Evolutionary conservation across 768 basidiomycete species (phyloP), one percentile per base, ranked within the genome.

Genomic region (Trametes meyenii): DNA sequence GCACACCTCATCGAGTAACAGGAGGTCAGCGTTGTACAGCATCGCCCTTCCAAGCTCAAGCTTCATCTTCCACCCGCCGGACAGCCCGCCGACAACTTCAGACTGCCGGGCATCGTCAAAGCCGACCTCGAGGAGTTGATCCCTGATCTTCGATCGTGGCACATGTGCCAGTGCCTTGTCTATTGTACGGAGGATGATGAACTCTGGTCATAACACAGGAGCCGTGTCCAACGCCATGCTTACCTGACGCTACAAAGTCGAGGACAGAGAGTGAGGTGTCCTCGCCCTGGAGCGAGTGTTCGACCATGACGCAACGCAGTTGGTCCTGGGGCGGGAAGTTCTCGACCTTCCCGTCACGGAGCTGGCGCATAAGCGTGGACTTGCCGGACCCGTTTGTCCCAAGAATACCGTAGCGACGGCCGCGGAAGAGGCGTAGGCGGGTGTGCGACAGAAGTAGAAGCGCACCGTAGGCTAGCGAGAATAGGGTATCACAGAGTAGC

Each of bases 31-130:
- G 68, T 96, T 94, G 79, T 96, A 96, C 52, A 98, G 79, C 94
- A 98, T 98, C 13, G 96, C 96, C 66, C 96, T 81, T 8, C 94
- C 94, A 42, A 98, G 83, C 73, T 98, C 96, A 55, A 98, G 84
- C 76, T 97, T 97, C 96, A 98, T 98, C 80, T 98, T 98, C 96
- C 96, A 98, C 44, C 96, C 96, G 69, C 96, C 96, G 14, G 95
- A 97, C 62, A 98, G 79, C 43, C 92, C 89, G 50, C 90, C 94
- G 62, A 98, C 95, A 53, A 84, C 78, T 68, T 96, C 92, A 42
- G 83, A 77, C 77, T 98, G 96, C 60, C 92, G 83, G 49, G 79
- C 82, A 67, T 91, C 92, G 70, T 94, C 90, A 72, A 98, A 98
- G 52, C 96, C 96, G 54, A 98, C 95, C 69, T 91, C 93, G 12